Evolutionary conservation across 768 basidiomycete genomes (phyloP).

Genomic region (Clathrus columnatus): DNA sequence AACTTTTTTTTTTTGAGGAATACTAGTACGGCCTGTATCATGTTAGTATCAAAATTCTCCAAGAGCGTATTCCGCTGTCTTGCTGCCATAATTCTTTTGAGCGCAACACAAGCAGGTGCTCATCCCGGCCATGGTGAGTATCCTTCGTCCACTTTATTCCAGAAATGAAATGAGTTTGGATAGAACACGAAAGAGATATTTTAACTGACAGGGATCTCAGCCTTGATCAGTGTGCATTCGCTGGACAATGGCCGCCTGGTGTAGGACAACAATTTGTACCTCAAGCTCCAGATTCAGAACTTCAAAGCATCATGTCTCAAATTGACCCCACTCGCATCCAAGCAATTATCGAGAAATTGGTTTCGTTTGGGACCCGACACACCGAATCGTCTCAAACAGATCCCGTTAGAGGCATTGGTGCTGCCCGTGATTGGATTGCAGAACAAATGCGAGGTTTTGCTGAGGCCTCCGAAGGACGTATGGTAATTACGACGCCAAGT

Average conservation of each 20-base stretch:
- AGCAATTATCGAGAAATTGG: constrained; percentile 41
- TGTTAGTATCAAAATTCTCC: not conserved
- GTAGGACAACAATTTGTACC: constrained; percentile 34
- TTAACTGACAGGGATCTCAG: not conserved
- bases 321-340: constrained; percentile 38
- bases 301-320: constrained; percentile 36
- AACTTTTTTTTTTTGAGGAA: not conserved
- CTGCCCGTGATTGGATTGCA: constrained; percentile 48
- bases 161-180: not conserved
- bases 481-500: constrained; percentile 33
- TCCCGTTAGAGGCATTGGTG: constrained; percentile 44
- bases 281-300: constrained; percentile 37
- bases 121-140: not conserved
- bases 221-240: constrained; percentile 17
- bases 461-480: constrained; percentile 28
- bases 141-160: not conserved
- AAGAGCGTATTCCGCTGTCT: not conserved
- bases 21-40: not conserved
- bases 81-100: not conserved
- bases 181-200: not conserved
- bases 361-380: constrained; percentile 46
- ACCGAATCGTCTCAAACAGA: constrained; percentile 47
- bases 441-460: constrained; percentile 34
- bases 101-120: not conserved
- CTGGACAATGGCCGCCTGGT: constrained; percentile 39